Evolutionary conservation across 1,284 basidiomycete genomes (phyloP).

Genomic region (Sanguinoderma infundibulare): DNA sequence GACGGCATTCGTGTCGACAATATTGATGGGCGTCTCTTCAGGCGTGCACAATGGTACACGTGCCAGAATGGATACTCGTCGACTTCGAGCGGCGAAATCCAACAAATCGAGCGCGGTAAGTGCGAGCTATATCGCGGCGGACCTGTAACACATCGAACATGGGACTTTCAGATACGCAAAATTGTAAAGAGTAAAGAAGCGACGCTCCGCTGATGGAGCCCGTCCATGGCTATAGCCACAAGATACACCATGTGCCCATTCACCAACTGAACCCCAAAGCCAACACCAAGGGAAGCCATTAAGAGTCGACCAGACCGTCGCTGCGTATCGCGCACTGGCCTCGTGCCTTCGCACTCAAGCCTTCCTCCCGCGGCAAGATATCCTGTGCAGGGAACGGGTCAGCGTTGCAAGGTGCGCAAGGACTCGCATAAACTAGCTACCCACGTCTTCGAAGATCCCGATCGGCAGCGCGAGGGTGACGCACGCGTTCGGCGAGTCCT

Average conservation of each 20-base stretch:
- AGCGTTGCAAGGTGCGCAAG: background rate
- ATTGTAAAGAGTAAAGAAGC: no score
- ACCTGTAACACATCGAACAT: no score
- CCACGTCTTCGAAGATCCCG: constrained; percentile 74
- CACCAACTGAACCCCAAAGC: background rate
- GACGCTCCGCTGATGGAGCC: no score
- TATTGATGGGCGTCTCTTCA: no score
- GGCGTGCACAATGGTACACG: no score
- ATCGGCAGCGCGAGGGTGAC: constrained; percentile 74
- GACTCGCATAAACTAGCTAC: constrained; percentile 25
- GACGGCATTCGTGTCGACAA: no score
- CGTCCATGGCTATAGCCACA: no score
- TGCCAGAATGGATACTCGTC: no score
- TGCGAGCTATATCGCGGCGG: no score
- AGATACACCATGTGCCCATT: background rate
- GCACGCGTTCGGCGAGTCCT: constrained; percentile 81
- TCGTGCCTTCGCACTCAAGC: constrained; percentile 58
- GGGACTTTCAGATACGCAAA: no score
- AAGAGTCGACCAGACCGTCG: constrained; percentile 55
- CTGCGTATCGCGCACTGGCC: constrained; percentile 71
- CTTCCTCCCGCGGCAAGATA: constrained; percentile 66
- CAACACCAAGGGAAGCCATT: background rate
- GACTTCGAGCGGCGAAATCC: no score
- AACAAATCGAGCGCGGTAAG: no score
- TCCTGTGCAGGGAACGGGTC: constrained; percentile 49